Evolutionary conservation across 2,329 filamentous ascomycete species (phyloP).

Genomic region (Ilyonectria sp.): DNA sequence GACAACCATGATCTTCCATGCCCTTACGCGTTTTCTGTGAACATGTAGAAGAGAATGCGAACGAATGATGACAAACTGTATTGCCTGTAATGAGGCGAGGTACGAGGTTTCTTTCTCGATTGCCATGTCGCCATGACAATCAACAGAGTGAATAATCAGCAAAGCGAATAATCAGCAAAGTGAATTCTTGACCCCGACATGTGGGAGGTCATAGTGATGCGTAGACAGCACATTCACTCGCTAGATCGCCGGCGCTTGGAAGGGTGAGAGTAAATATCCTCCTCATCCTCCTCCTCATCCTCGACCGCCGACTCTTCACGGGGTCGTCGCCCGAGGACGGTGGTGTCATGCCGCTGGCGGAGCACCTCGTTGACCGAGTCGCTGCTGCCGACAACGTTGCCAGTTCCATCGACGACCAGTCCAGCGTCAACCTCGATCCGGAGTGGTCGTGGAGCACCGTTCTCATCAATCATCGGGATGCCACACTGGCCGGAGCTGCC

Average conservation of each 20-base stretch:
- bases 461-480: constrained; percentile 63
- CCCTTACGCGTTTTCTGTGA: neutral
- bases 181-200: too few species aligned
- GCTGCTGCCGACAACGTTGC: constrained; percentile 61
- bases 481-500: constrained; percentile 57
- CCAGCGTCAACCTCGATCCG: constrained; percentile 62
- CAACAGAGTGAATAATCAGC: too few species aligned
- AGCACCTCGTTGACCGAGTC: constrained; percentile 49
- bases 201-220: too few species aligned
- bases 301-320: constrained; percentile 41
- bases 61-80: neutral
- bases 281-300: constrained; percentile 38
- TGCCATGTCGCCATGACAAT: neutral
- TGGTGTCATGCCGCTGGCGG: constrained; percentile 33
- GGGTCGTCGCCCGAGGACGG: constrained; percentile 31
- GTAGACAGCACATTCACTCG: constrained; percentile 19
- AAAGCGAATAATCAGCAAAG: too few species aligned
- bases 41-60: neutral
- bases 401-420: constrained; percentile 59
- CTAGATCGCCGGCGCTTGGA: constrained; percentile 46
- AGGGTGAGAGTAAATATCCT: constrained; percentile 27
- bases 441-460: constrained; percentile 60
- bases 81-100: neutral
- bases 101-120: neutral
- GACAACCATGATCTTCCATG: neutral